Percentiles rank a stretch among this genome's conserved stretches.
phyloP scores from a whole-genome alignment of 768 basidiomycete species.

The Mrakia blollopis region DNA sequence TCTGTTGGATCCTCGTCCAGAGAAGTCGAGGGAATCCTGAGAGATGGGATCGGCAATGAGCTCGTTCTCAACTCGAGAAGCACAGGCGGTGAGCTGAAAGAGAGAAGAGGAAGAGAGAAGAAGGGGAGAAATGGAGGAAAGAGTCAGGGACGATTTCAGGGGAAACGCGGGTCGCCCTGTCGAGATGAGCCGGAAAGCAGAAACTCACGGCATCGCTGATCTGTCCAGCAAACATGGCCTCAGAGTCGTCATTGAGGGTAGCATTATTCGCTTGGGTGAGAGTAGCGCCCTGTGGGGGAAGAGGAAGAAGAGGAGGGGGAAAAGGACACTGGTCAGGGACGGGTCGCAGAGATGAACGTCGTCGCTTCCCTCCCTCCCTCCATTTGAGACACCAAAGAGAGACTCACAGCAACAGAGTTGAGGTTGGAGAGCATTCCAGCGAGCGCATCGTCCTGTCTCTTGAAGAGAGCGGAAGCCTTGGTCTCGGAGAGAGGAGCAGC shows the following conservation, averaged over 20 bases:
- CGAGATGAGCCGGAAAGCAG: background rate
- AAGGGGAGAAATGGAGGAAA: background rate
- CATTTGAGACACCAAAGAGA: no score
- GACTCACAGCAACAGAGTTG: background rate
- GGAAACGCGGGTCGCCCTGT: background rate
- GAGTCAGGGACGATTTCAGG: background rate
- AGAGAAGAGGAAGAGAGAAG: background rate
- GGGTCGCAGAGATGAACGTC: background rate
- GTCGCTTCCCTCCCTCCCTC: background rate
- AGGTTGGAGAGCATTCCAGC: background rate
- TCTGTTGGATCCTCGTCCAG: background rate
- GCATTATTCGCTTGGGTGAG: background rate
- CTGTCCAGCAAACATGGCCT: background rate
- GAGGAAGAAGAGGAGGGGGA: background rate
- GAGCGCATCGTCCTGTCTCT: constrained; percentile 9
- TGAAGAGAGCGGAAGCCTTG: background rate
- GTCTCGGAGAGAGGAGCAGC: background rate
- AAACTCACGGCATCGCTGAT: background rate
- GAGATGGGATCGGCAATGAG: background rate
- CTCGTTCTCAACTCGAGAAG: background rate
- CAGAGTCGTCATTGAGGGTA: background rate
- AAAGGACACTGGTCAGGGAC: background rate
- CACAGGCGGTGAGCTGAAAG: background rate
- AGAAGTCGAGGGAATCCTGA: background rate
- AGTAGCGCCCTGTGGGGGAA: background rate